Evolutionary conservation across 306 rosid species (phyloP), one percentile per base, ranked within the genome.

Genomic region (Astragalus membranaceus): DNA sequence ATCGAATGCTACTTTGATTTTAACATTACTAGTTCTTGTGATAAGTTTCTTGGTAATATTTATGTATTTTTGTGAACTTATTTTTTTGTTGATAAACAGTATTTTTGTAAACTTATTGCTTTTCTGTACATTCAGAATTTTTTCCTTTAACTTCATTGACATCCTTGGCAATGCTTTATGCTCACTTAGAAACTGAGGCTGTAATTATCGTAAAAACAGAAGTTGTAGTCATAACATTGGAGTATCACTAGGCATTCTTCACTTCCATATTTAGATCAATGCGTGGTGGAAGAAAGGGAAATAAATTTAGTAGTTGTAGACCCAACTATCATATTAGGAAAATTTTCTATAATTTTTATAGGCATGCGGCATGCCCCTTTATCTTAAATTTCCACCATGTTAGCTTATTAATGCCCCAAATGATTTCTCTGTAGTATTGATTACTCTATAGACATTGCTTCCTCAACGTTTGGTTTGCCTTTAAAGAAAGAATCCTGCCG

Each of bases 261-360:
- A 3, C 51, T 5, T 64, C 66, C 8, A 20, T 66, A 72, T 72
- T 66, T 67, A 56, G 78, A 56, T 77, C 65, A 48, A 8, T 60
- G 63, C 48, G 15, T 44, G 13, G 57, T 66, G 44, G 60, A 56
- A 41, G 46, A 49, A 66, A 42, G n/a, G 33, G 63, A 42, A 44
- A 55, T 46, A 26, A 49, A 48, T 26, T 41, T 32, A 73, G 11
- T 55, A 55, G 29, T 14, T 16, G 15, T 63, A 32, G 11, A 36
- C 52, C 20, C 14, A 56, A 64, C 60, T 14, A 60, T 23, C 2
- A 26, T 67, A 67, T 56, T 11, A 13, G 53, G 17, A 46, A 46
- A 44, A 47, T 3, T 58, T 57, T 58, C 29, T 53, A 17, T 67
- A n/a, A 9, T 11, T 32, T 67, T 43, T 15, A 46, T 48, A 63